These are phyloP conservation scores for Aspergillus udagawae DNA, from an alignment of 2,329 filamentous ascomycete genomes.

Conservation along the genomic window DNA sequence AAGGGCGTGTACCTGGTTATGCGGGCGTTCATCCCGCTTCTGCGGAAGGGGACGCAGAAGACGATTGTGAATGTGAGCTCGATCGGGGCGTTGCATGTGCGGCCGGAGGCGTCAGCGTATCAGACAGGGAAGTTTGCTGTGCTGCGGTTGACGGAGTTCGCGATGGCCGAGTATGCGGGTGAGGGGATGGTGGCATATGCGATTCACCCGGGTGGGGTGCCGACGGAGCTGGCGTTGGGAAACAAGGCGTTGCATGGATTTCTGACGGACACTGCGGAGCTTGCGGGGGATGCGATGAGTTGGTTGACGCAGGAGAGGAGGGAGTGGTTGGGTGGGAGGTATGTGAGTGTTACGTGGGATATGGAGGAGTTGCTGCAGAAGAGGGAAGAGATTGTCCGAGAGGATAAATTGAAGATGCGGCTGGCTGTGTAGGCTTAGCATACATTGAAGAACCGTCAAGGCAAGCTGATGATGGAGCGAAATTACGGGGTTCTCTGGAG, in stretches of 20 bases:
- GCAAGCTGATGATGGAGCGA: constrained; percentile 29
- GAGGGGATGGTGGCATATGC: constrained; percentile 11
- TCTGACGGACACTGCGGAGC: constrained; percentile 7
- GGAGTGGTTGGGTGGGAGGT: constrained; percentile 24
- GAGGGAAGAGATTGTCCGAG: constrained; percentile 20
- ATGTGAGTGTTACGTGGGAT: constrained; percentile 20
- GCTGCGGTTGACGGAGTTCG: not conserved
- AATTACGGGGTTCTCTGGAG: constrained; percentile 40
- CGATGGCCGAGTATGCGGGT: not conserved
- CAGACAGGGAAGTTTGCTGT: constrained; percentile 41
- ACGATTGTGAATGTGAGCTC: constrained; percentile 37
- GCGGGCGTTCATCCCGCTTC: constrained; percentile 23
- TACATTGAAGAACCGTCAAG: not conserved
- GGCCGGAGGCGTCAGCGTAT: constrained; percentile 27
- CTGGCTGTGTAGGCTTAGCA: not conserved
- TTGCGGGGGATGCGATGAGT: constrained; percentile 21
- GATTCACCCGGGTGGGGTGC: constrained; percentile 10
- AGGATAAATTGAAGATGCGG: constrained; percentile 20
- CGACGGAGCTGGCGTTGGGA: constrained; percentile 7
- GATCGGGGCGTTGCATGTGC: constrained; percentile 33
- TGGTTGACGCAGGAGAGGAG: constrained; percentile 20
- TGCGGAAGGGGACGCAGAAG: constrained; percentile 19
- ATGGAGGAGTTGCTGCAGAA: constrained; percentile 17
- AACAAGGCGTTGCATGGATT: not conserved
- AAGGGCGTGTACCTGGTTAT: constrained; percentile 9